Evolutionary conservation across 2,329 filamentous ascomycete genomes (phyloP).

Genomic region (Phoma sp.): DNA sequence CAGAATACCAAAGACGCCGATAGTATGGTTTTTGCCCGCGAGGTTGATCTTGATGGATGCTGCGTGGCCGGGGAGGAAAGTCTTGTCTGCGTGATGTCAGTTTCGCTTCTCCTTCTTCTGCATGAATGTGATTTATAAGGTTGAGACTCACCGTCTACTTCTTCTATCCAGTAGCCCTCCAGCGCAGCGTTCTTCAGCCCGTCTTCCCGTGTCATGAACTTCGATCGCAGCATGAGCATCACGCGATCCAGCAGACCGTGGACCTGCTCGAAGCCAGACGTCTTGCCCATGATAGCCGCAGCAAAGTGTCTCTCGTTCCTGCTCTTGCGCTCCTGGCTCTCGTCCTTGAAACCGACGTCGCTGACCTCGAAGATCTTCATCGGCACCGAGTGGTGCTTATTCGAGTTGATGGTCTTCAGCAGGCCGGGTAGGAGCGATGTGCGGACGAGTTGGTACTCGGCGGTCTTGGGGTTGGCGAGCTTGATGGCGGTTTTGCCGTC

Average conservation of each 20-base stretch:
- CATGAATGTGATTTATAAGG: too few species aligned
- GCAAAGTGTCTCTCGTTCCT: slow-evolving; percentile 95
- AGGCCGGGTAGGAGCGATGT: slow-evolving; percentile 86
- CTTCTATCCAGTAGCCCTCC: slow-evolving; percentile 88
- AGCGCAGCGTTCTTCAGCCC: slow-evolving; percentile 65
- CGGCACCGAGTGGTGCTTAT: slow-evolving; percentile 85
- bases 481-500: slow-evolving; percentile 83
- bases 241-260: slow-evolving; percentile 92
- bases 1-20: slow-evolving; percentile 92
- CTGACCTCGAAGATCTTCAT: slow-evolving; percentile 93
- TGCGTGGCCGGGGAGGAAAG: slow-evolving; percentile 89
- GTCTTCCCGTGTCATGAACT: slow-evolving; percentile 80
- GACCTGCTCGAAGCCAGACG: slow-evolving; percentile 91
- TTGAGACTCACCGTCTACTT: slow-evolving; percentile 75
- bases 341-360: slow-evolving; percentile 91
- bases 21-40: slow-evolving; percentile 74
- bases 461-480: slow-evolving; percentile 90
- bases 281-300: slow-evolving; percentile 95
- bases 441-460: slow-evolving; percentile 91
- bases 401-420: slow-evolving; percentile 92
- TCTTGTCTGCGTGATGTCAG: slow-evolving; percentile 65
- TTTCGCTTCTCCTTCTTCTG: too few species aligned
- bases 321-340: slow-evolving; percentile 78
- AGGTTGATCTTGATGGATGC: slow-evolving; percentile 83
- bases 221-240: slow-evolving; percentile 87